Conservation (phyloP, 176 grass and related monocot species). For the Oryza glaberrima region DNA sequence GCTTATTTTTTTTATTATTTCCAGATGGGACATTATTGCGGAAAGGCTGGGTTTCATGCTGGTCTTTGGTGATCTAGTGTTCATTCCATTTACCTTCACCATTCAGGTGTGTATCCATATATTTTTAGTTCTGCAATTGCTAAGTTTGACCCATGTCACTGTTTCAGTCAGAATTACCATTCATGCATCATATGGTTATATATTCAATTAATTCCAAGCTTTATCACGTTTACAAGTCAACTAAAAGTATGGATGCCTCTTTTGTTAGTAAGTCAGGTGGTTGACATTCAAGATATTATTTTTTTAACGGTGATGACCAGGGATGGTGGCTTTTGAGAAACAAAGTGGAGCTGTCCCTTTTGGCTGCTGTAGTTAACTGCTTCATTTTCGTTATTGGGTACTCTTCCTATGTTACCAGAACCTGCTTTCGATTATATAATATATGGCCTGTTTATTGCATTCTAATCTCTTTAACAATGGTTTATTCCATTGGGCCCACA, state of each 20-base stretch:
- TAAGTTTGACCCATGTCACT: background rate
- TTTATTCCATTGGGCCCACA: constrained; percentile 42
- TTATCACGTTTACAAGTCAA: constrained; percentile 3
- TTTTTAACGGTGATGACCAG: constrained; percentile 41
- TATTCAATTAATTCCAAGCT: background rate
- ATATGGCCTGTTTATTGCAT: constrained; percentile 17
- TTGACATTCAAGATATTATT: constrained; percentile 9
- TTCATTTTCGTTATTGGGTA: constrained; percentile 88
- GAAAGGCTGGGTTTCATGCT: constrained; percentile 98
- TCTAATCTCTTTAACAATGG: constrained; percentile 10
- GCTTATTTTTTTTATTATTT: constrained; percentile 29
- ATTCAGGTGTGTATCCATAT: constrained; percentile 66
- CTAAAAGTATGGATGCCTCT: background rate
- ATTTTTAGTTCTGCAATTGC: background rate
- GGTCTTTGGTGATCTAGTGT: constrained; percentile 97
- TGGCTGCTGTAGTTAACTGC: constrained; percentile 60
- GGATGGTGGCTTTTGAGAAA: constrained; percentile 96
- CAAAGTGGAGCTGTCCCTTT: constrained; percentile 69
- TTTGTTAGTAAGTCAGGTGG: background rate
- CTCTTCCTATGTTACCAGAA: constrained; percentile 23
- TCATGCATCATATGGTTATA: background rate
- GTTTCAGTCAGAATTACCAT: background rate
- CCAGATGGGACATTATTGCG: constrained; percentile 98
- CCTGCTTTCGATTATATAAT: constrained; percentile 1
- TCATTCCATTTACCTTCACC: constrained; percentile 96